These are phyloP conservation scores for Brassica incana DNA, from an alignment of 345 rosid genomes.

Conservation along the genomic window DNA sequence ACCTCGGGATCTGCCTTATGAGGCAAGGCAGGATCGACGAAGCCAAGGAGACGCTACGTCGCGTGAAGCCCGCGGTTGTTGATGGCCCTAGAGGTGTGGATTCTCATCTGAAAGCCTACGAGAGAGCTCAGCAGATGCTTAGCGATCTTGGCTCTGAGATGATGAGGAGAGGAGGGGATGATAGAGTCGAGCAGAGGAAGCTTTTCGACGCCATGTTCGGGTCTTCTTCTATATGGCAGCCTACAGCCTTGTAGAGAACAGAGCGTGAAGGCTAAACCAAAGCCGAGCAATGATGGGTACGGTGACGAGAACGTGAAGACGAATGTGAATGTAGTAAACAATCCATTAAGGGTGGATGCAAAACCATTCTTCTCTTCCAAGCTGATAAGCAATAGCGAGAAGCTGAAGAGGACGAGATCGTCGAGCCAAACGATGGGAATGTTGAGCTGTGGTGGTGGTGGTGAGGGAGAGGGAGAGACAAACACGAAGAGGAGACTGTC, in stretches of 20 bases:
- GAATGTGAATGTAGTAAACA: constrained; percentile 16
- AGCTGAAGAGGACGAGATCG: constrained; percentile 89
- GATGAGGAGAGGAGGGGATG: constrained; percentile 78
- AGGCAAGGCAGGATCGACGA: constrained; percentile 85
- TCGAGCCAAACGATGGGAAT: constrained; percentile 49
- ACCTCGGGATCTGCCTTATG: constrained; percentile 93
- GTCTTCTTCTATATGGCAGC: constrained; percentile 93
- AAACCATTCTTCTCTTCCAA: constrained; percentile 65
- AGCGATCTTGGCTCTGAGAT: constrained; percentile 79
- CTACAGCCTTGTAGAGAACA: constrained; percentile 87
- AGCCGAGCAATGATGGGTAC: constrained; percentile 35
- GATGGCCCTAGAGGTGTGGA: constrained; percentile 95
- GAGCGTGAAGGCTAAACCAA: constrained; percentile 37
- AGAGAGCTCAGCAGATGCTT: constrained; percentile 97
- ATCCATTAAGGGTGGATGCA: constrained; percentile 62
- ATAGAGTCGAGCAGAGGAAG: constrained; percentile 72
- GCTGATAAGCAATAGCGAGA: constrained; percentile 56
- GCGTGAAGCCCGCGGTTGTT: constrained; percentile 70
- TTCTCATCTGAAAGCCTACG: constrained; percentile 96
- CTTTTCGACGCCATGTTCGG: constrained; percentile 86
- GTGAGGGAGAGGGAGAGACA: constrained; percentile 46
- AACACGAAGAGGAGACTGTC: constrained; percentile 65
- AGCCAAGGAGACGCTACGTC: constrained; percentile 74
- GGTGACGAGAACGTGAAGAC: constrained; percentile 40
- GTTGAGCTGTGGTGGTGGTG: constrained; percentile 6